phyloP scores from a whole-genome alignment of 2,329 filamentous ascomycete genomes.

The Aspergillus fumigatus region DNA sequence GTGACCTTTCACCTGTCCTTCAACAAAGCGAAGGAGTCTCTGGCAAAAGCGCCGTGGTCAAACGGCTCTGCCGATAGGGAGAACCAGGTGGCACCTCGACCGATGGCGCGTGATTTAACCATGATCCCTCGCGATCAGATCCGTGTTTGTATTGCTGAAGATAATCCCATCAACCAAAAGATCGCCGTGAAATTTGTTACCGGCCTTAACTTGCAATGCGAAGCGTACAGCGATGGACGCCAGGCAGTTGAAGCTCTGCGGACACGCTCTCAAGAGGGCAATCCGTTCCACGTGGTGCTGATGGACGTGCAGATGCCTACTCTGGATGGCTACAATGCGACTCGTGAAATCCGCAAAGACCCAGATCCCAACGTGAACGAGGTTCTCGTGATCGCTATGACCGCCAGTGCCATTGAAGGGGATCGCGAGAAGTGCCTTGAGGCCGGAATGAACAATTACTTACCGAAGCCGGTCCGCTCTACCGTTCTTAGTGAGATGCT shows the following conservation, averaged over 20 bases:
- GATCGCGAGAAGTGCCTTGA: conserved; percentile 94
- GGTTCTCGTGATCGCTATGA: conserved; percentile 95
- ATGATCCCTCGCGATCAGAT: conserved; percentile 71
- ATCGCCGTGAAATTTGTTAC: conserved; percentile 89
- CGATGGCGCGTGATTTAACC: conserved; percentile 62
- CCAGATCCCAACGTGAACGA: conserved; percentile 69
- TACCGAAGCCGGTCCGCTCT: conserved; percentile 90
- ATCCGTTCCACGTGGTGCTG: conserved; percentile 81
- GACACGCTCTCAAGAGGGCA: conserved; percentile 63
- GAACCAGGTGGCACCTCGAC: conserved; percentile 38
- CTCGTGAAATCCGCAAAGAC: conserved; percentile 74
- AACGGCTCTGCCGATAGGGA: conserved; percentile 40
- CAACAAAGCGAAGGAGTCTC: conserved; percentile 64
- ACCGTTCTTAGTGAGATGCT: conserved; percentile 83
- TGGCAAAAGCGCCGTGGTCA: conserved; percentile 55
- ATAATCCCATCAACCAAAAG: conserved; percentile 91
- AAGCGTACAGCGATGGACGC: conserved; percentile 84
- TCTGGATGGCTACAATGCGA: conserved; percentile 88
- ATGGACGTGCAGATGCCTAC: conserved; percentile 98
- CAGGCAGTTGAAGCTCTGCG: conserved; percentile 85
- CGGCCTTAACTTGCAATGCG: conserved; percentile 78
- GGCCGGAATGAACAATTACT: conserved; percentile 95
- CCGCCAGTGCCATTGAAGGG: conserved; percentile 87
- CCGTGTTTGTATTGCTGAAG: conserved; percentile 87
- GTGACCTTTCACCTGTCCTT: conserved; percentile 81